phyloP scores from a whole-genome alignment of 495 filamentous ascomycete genomes.

The Glarea lozoyensis region DNA sequence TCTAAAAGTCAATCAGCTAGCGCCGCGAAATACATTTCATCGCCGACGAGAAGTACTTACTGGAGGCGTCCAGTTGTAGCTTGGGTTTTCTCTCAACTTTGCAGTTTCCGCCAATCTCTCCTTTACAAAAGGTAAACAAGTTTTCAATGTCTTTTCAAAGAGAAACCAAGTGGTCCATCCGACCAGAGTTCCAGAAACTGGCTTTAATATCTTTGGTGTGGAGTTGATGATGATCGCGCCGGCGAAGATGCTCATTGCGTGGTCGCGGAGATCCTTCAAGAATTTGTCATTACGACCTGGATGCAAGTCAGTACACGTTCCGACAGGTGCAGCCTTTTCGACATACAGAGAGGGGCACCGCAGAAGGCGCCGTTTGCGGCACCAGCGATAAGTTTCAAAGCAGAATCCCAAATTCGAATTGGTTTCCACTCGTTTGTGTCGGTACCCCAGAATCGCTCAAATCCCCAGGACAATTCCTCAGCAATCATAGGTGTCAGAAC shows the following conservation, averaged over 20 bases:
- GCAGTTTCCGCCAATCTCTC: conserved; percentile 4
- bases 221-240: conserved; percentile 1
- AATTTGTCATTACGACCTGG: conserved; percentile 4
- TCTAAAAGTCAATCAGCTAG: conserved; percentile 1
- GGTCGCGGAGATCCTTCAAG: neutral
- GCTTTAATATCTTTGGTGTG: conserved; percentile 1
- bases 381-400: conserved; percentile 2
- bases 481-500: conserved; percentile 6
- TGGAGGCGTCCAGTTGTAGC: conserved; percentile 4
- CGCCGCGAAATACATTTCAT: neutral
- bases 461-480: neutral
- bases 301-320: neutral
- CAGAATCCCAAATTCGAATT: conserved; percentile 3
- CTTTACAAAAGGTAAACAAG: conserved; percentile 6
- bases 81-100: conserved; percentile 1
- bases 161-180: neutral
- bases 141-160: neutral
- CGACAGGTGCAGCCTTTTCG: neutral
- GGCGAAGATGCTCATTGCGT: conserved; percentile 4
- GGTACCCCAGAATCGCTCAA: conserved; percentile 7
- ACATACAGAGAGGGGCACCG: conserved; percentile 6
- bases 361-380: conserved; percentile 8
- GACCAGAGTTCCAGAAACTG: neutral
- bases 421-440: neutral
- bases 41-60: neutral